Evolutionary conservation across 495 filamentous ascomycete genomes (phyloP).

Genomic region (Physcia stellaris): DNA sequence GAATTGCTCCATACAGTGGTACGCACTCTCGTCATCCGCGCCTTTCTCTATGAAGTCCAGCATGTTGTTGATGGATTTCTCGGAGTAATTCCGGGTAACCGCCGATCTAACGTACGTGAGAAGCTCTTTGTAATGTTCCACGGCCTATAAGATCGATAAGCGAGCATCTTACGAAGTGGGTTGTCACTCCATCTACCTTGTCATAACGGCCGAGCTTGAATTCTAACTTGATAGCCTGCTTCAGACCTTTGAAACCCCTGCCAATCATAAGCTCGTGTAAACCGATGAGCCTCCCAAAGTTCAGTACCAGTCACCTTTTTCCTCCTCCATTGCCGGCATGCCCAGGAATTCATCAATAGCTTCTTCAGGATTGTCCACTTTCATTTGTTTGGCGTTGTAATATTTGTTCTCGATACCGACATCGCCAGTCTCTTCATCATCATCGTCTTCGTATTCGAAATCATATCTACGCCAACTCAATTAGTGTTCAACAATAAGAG

Average conservation of each 20-base stretch:
- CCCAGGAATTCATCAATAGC: conserved; percentile 85
- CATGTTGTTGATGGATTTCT: conserved; percentile 99
- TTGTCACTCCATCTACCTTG: conserved; percentile 43
- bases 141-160: conserved; percentile 45
- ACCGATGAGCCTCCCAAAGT: neutral
- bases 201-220: conserved; percentile 78
- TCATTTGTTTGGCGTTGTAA: conserved; percentile 98
- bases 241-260: conserved; percentile 92
- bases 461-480: conserved; percentile 52
- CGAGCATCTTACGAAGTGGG: neutral
- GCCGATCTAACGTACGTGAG: conserved; percentile 95
- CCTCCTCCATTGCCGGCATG: conserved; percentile 67
- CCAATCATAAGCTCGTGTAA: conserved; percentile 11
- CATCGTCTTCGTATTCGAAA: conserved; percentile 90
- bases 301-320: conserved; percentile 81
- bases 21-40: conserved; percentile 64
- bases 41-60: conserved; percentile 95
- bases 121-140: conserved; percentile 90
- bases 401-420: conserved; percentile 99
- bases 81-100: conserved; percentile 95
- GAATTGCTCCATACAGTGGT: conserved; percentile 86
- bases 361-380: conserved; percentile 70
- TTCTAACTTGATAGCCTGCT: conserved; percentile 95
- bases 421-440: conserved; percentile 76
- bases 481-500: neutral